Evolutionary conservation across 768 basidiomycete genomes (phyloP).

Genomic region (Phaffia tasmanica): DNA sequence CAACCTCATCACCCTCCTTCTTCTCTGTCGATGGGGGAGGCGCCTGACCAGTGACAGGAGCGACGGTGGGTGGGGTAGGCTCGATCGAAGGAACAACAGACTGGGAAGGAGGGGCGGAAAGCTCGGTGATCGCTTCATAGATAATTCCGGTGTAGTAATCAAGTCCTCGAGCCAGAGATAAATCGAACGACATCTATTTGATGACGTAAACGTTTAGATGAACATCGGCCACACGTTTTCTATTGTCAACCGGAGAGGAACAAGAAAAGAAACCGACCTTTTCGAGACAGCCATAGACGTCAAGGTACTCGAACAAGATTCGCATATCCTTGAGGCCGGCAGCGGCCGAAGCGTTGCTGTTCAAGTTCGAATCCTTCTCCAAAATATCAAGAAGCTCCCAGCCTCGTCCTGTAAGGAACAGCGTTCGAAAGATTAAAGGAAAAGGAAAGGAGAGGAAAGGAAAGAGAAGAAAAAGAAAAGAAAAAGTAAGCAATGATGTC

Average conservation of each 20-base stretch:
- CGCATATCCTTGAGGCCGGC: slow-evolving; percentile 79
- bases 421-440: slow-evolving; percentile 6
- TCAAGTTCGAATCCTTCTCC: slow-evolving; percentile 52
- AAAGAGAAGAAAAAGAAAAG: background rate
- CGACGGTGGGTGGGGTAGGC: slow-evolving; percentile 27
- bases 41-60: slow-evolving; percentile 38
- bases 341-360: slow-evolving; percentile 60
- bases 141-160: slow-evolving; percentile 99
- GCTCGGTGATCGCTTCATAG: slow-evolving; percentile 89
- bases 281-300: slow-evolving; percentile 64
- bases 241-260: background rate
- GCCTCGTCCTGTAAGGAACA: slow-evolving; percentile 48
- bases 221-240: too few species aligned
- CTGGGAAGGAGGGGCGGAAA: slow-evolving; percentile 68
- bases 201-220: slow-evolving; percentile 14
- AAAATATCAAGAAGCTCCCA: slow-evolving; percentile 63
- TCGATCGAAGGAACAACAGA: slow-evolving; percentile 35
- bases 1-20: slow-evolving; percentile 57
- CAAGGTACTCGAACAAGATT: slow-evolving; percentile 67
- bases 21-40: slow-evolving; percentile 40
- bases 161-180: slow-evolving; percentile 90
- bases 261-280: slow-evolving; percentile 46
- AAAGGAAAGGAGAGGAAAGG: background rate
- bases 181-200: slow-evolving; percentile 77
- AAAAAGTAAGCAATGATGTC: background rate